Conservation (phyloP, 116 monocot species). For the Trichopus zeylanicus region DNA sequence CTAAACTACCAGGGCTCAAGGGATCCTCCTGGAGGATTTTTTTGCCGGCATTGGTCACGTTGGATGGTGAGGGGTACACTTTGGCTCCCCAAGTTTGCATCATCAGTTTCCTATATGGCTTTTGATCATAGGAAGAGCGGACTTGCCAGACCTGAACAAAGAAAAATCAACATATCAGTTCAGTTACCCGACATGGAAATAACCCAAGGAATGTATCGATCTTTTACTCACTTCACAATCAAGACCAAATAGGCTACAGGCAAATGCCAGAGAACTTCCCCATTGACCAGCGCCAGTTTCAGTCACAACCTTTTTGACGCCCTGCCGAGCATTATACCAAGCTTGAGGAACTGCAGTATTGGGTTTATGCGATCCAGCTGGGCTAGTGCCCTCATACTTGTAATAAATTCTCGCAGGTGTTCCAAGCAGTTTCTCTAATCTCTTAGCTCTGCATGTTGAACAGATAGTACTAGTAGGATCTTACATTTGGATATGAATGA, state of each 20-base stretch:
- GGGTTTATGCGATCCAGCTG: slow-evolving; percentile 82
- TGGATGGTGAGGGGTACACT: slow-evolving; percentile 76
- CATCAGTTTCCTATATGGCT: slow-evolving; percentile 79
- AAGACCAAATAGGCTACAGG: slow-evolving; percentile 64
- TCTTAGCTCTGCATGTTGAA: slow-evolving; percentile 37
- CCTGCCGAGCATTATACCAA: slow-evolving; percentile 64
- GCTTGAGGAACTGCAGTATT: slow-evolving; percentile 80
- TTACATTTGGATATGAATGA: background rate
- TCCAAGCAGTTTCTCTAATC: slow-evolving; percentile 58
- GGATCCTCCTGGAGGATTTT: slow-evolving; percentile 55
- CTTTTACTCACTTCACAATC: slow-evolving; percentile 54
- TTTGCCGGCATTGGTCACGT: slow-evolving; percentile 35
- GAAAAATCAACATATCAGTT: background rate
- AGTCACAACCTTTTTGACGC: slow-evolving; percentile 71
- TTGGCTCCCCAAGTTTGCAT: slow-evolving; percentile 96
- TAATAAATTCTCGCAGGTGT: slow-evolving; percentile 90
- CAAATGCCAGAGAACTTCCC: slow-evolving; percentile 79
- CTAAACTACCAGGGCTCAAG: slow-evolving; percentile 62
- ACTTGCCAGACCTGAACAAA: slow-evolving; percentile 83
- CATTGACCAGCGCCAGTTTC: slow-evolving; percentile 90
- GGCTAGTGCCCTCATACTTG: slow-evolving; percentile 88
- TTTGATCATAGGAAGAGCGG: slow-evolving; percentile 75
- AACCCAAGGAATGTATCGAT: background rate
- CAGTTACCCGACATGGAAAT: background rate
- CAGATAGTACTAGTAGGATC: background rate